These are phyloP conservation scores for Boletus vinaceobasis DNA, from an alignment of 768 basidiomycete species.

Conservation along the genomic window DNA sequence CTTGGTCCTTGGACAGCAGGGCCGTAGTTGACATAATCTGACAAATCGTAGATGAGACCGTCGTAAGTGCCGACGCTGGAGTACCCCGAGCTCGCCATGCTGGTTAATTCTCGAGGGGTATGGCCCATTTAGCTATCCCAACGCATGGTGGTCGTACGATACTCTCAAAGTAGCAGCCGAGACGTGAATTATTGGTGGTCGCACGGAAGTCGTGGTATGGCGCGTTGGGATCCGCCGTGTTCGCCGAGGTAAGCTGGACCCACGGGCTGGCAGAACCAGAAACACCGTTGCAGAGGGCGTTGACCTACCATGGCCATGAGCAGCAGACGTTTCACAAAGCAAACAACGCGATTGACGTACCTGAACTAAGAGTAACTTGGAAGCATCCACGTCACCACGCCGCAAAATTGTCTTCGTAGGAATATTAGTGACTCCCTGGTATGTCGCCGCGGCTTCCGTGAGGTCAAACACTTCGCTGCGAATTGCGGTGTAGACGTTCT, in stretches of 20 bases:
- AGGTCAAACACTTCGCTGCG: slow-evolving; percentile 96
- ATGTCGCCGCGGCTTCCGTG: slow-evolving; percentile 58
- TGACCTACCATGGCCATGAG: slow-evolving; percentile 51
- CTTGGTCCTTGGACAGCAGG: slow-evolving; percentile 52
- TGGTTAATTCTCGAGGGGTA: slow-evolving; percentile 70
- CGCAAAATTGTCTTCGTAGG: slow-evolving; percentile 69
- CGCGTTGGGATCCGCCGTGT: slow-evolving; percentile 71
- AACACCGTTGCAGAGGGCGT: slow-evolving; percentile 87
- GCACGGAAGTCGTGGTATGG: slow-evolving; percentile 96
- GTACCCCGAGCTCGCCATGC: slow-evolving; percentile 58
- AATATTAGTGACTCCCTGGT: slow-evolving; percentile 66
- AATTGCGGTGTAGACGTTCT: slow-evolving; percentile 77
- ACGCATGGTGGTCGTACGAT: slow-evolving; percentile 82
- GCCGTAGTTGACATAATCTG: slow-evolving; percentile 69
- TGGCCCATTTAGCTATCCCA: slow-evolving; percentile 87
- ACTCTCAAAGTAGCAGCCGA: slow-evolving; percentile 96
- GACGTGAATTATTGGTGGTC: slow-evolving; percentile 81
- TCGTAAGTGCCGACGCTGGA: slow-evolving; percentile 83
- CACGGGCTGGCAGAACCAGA: slow-evolving; percentile 80
- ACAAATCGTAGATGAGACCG: slow-evolving; percentile 82
- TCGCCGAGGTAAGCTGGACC: slow-evolving; percentile 71
- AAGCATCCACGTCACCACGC: slow-evolving; percentile 76
- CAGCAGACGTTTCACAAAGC: no score
- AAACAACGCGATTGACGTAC: slow-evolving; percentile 35
- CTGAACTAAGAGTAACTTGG: slow-evolving; percentile 91